Conservation (phyloP, 495 filamentous ascomycete species). For the Daldinia loculata region DNA sequence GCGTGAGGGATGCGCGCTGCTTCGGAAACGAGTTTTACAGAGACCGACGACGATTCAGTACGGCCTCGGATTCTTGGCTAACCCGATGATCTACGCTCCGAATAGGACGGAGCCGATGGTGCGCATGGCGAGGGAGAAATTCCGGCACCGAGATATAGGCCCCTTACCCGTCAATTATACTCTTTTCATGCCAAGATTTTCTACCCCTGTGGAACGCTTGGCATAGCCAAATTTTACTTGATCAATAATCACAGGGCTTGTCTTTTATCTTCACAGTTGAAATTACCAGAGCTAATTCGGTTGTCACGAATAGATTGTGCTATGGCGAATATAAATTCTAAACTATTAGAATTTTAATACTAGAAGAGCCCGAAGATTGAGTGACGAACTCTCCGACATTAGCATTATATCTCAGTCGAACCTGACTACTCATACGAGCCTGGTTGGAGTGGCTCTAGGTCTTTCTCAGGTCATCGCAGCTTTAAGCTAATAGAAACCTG, state of each 20-base stretch:
- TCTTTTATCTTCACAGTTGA: background rate
- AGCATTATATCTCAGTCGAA: background rate
- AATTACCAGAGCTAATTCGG: conserved; percentile 14
- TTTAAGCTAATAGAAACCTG: conserved; percentile 27
- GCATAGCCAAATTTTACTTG: conserved; percentile 6
- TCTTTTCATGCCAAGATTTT: conserved; percentile 20
- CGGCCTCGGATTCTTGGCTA: conserved; percentile 15
- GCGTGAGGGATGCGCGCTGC: background rate
- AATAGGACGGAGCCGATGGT: conserved; percentile 17
- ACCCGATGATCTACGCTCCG: conserved; percentile 16
- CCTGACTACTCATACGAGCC: conserved; percentile 2
- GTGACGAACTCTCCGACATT: background rate
- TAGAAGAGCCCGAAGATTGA: background rate
- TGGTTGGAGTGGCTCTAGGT: conserved; percentile 11
- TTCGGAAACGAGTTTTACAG: conserved; percentile 11
- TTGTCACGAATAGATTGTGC: conserved; percentile 3
- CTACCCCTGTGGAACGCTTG: conserved; percentile 3
- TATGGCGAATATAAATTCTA: conserved; percentile 10
- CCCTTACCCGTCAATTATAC: background rate
- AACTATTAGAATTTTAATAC: conserved; percentile 10
- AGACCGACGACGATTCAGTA: conserved; percentile 10
- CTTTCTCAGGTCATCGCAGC: conserved; percentile 6
- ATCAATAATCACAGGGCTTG: conserved; percentile 11
- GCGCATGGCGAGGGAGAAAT: conserved; percentile 4
- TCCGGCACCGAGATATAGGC: conserved; percentile 11